Evolutionary conservation across 2,329 filamentous ascomycete genomes (phyloP), one percentile per base, ranked within the genome.

Genomic region (Cercospora sojina): DNA sequence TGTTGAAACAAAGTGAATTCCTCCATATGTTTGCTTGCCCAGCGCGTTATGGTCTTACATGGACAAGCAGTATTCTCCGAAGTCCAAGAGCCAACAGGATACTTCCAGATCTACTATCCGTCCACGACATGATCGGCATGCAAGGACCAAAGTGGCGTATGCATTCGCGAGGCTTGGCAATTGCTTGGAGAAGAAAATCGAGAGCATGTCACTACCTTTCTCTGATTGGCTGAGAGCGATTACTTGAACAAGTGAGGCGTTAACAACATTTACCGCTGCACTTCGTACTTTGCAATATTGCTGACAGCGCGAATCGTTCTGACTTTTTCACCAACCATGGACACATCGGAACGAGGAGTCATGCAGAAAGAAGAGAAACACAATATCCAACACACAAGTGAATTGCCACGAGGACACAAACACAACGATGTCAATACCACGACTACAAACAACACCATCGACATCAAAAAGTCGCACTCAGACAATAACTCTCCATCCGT

Each of bases 331-430:
- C 9, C 35, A 60, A 20, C 8, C 47, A 72, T 72, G 71, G 67
- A 72, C 20, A 71, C 71, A 1, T 31, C 70, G 18, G 71, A 72
- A 35, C 61, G 56, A 53, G 60, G 65, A 18, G 68, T 70, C 64
- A 66, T 49, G 68, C 70, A 2, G 66, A 68, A 9, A 31, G 68
- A 12, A 66, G 69, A 49, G 58, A 62, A 9, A 27, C 20, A 59
- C 57, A 59, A 23, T n/a, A 2, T 38, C 23, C 16, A 32, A 29
- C 41, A 58, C n/a, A 58, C 55, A 53, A 53, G n/a, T n/a, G n/a
- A n/a, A n/a, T n/a, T n/a, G n/a, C n/a, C 35, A n/a, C 51, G 23
- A 62, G 27, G 25, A 35, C 12, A 18, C 51, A 20, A 56, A 27
- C 29, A 35, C 47, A 25, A 53, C 5, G 38, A 31, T 27, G 31